A percentile compares a stretch with the other conserved stretches of the same genome.
phyloP scores from a whole-genome alignment of 2,329 filamentous ascomycete genomes.

The Monosporascus ibericus region DNA sequence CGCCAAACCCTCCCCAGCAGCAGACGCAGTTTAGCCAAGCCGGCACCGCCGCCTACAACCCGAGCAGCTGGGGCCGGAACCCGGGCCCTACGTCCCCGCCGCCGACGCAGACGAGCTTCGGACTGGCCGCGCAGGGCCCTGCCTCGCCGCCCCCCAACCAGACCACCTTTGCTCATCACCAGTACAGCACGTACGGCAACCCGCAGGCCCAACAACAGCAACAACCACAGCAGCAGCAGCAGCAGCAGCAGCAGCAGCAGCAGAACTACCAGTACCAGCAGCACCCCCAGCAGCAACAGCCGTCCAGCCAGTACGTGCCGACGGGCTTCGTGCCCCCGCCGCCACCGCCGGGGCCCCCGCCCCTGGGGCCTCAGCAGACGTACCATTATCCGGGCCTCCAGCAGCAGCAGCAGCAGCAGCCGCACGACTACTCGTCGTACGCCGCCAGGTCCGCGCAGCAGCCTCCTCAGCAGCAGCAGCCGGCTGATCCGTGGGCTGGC shows the following conservation, averaged over 20 bases:
- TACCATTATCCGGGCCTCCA: conserved; percentile 42
- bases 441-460: conserved; percentile 4
- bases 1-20: conserved; percentile 30
- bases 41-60: conserved; percentile 43
- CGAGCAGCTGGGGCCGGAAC: conserved; percentile 52
- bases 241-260: conserved; percentile 34
- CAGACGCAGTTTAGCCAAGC: conserved; percentile 40
- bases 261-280: conserved; percentile 23
- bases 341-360: conserved; percentile 57
- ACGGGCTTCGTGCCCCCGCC: conserved; percentile 57
- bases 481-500: conserved; percentile 46
- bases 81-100: conserved; percentile 44
- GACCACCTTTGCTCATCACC: conserved; percentile 34
- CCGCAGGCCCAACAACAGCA: conserved; percentile 33
- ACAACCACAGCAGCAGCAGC: conserved; percentile 36
- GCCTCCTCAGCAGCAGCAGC: conserved; percentile 31
- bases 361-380: conserved; percentile 56
- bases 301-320: conserved; percentile 38
- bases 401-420: conserved; percentile 6
- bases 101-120: conserved; percentile 32
- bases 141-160: conserved; percentile 51
- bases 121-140: conserved; percentile 29
- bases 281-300: conserved; percentile 17
- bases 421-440: conserved; percentile 9
- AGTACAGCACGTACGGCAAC: conserved; percentile 41